A percentile compares a stretch with the other conserved stretches of the same genome.
These are phyloP conservation scores for Trichoderma arundinaceum DNA, from an alignment of 2,329 filamentous ascomycete species.

Conservation along the genomic window DNA sequence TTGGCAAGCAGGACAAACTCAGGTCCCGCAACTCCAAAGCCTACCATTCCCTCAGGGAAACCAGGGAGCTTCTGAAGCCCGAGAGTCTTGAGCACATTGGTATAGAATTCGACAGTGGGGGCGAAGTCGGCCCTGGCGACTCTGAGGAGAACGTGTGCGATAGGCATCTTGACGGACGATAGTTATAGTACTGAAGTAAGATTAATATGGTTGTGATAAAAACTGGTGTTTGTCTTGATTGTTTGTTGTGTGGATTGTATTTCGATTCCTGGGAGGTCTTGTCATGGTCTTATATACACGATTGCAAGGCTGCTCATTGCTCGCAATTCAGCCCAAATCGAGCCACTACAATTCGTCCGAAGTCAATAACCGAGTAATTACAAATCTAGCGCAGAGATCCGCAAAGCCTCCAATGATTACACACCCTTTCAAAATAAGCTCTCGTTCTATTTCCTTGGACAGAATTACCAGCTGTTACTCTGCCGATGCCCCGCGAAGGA, in stretches of 20 bases:
- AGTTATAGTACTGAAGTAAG: neutral
- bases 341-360: neutral
- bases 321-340: neutral
- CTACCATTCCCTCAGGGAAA: conserved; percentile 21
- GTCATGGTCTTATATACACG: conserved; percentile 15
- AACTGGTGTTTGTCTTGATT: neutral
- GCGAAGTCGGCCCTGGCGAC: conserved; percentile 20
- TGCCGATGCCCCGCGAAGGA: neutral
- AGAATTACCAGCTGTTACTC: neutral
- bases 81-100: conserved; percentile 14
- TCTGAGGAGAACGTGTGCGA: conserved; percentile 28
- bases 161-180: conserved; percentile 19
- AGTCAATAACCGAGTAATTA: neutral
- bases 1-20: conserved; percentile 18
- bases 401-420: conserved; percentile 9
- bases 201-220: neutral
- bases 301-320: neutral
- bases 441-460: neutral
- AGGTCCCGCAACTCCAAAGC: conserved; percentile 18
- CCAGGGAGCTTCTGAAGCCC: conserved; percentile 23
- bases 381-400: neutral
- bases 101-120: conserved; percentile 14
- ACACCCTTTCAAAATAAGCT: neutral
- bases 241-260: conserved; percentile 2
- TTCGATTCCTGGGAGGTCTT: neutral